Percentiles rank a stretch among this genome's conserved stretches.
These are phyloP conservation scores for Termitomyces sp. DNA, from an alignment of 768 basidiomycete species.

Conservation along the genomic window DNA sequence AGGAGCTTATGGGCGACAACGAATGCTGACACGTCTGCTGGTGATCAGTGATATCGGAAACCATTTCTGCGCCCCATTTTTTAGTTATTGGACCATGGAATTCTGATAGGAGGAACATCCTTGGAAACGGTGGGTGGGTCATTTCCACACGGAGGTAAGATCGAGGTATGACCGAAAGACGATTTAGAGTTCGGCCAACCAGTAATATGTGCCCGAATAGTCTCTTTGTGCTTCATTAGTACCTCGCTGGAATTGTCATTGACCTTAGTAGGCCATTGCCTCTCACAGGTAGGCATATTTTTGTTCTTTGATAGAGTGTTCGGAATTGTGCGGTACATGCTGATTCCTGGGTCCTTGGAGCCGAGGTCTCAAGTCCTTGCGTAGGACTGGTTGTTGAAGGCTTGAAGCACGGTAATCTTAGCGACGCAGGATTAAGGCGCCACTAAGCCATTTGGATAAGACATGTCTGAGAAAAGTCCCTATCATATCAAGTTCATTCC, in stretches of 20 bases:
- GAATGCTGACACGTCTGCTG: background rate
- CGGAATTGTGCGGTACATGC: background rate
- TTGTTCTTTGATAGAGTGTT: background rate
- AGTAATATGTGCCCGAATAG: background rate
- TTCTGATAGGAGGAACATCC: background rate
- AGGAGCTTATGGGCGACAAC: background rate
- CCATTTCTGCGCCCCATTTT: background rate
- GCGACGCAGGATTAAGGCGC: slow-evolving; percentile 16
- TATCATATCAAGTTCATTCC: background rate
- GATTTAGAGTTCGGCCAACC: background rate
- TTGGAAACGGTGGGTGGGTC: background rate
- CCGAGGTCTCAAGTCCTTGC: background rate
- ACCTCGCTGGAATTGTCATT: background rate
- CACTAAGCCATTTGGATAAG: slow-evolving; percentile 35
- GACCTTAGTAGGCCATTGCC: background rate
- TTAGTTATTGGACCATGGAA: background rate
- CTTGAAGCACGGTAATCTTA: background rate
- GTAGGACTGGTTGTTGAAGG: background rate
- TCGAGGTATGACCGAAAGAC: background rate
- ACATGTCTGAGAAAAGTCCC: slow-evolving; percentile 2
- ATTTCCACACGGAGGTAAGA: background rate
- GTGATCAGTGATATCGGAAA: too few relatives aligned
- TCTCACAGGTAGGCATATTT: background rate
- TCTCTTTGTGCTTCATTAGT: background rate
- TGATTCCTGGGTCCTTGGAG: background rate